Base-by-base conservation (phyloP, 1,284 basidiomycete species). In the Cystobasidium sp. region DNA sequence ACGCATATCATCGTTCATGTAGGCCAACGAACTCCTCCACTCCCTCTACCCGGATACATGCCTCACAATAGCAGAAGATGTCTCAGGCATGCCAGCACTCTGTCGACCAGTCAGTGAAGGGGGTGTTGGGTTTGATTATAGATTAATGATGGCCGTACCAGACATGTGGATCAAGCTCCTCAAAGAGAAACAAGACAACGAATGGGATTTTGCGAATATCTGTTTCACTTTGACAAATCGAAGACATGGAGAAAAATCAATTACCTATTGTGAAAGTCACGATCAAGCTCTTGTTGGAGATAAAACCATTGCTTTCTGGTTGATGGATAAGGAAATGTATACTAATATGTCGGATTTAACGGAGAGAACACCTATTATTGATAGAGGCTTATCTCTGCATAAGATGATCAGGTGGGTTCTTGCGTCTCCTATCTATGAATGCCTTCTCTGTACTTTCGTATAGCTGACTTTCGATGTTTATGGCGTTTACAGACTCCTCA, bases 311-410 rank as follows among this genome's bases (percentile, higher is more conserved):
- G 96, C 96, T 0, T 99, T 99, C 84, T 99, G 96, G 96, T 84
- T 99, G 70, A 99, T 99, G 96, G 96, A 99, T 84, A 96, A 97
- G 84, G 96, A 98, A 83, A 99, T 99, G 96, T 95, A 97, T 83
- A 95, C 94, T 10, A 87, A 94, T 84, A 99, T 99, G 96, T 97
- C 93, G 31, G 92, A 96, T 81, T 73, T 97, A 66, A 87, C 90
- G 0, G 88, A 90, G 59, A 86, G 94, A 84, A 98, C 96, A 8
- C 89, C 91, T 4, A 83, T 94, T 78, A 90, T 99, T 79, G 87
- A 97, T 75, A 88, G 96, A 67, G 96, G 96, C 41, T 82, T 99
- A 43, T 88, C 93, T 12, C 84, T 98, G 79, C 96, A 99, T 85
- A 99, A 99, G 85, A 92, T 98, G 90, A 98, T 98, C 82, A 88